Evolutionary conservation across 2,329 filamentous ascomycete species (phyloP), one percentile per base, ranked within the genome.

Genomic region (Stagonosporopsis chrysanthemi): DNA sequence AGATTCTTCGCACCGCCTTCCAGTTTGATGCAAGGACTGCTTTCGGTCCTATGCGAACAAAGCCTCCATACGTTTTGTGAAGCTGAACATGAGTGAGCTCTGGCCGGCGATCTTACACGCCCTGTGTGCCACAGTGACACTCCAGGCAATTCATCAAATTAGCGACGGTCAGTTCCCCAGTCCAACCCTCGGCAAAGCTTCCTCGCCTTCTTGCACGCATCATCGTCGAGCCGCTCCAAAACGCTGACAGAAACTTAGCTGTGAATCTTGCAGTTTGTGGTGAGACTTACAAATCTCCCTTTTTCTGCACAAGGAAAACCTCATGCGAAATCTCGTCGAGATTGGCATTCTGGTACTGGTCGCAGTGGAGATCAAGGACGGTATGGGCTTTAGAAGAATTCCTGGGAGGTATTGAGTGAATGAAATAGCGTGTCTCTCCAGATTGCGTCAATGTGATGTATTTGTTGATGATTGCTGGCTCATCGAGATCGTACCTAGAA

Each of bases 321-420:
- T 70, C 52, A 46, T 67, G 61, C 52, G 64, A 55, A 60, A 70
- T 58, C 47, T 63, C 62, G 43, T 64, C 60, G 49, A 64, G 62
- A 63, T 69, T 56, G 56, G 66, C 60, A 64, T 58, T 59, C 60
- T 66, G 66, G 63, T 67, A 59, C 56, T 60, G 63, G 62, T 67
- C 66, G 56, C 58, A 67, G 56, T 68, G 53, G 62, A 70, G 53
- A 63, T 69, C 65, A 51, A 70, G 63, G 66, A 68, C 65, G 55
- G 67, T 64, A 67, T 70, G 68, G 63, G 67, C 63, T 41, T 54
- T 59, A 62, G 64, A 66, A 58, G 61, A 70, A 39, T 50, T 55
- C 3, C 31, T 59, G 26, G 51, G 56, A 46, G 56, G 29, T n/a
- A 59, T 59, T 26, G 46, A 44, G 41, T 59, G 56, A 38, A 45